phyloP scores from a whole-genome alignment of 2,329 filamentous ascomycete species.

The Paraphoma sp. region DNA sequence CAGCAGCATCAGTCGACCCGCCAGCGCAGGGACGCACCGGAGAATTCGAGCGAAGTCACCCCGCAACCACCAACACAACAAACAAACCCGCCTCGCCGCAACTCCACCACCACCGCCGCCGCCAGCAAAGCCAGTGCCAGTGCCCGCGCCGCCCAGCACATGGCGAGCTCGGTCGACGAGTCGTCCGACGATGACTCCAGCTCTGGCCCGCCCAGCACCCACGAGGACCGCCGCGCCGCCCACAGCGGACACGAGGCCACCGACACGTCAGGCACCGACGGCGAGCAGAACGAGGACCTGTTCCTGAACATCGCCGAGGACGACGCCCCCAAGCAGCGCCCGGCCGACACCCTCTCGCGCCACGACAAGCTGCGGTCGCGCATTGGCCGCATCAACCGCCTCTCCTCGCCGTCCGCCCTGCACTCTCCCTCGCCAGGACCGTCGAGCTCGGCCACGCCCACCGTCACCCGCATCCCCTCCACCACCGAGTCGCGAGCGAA shows the following conservation, averaged over 20 bases:
- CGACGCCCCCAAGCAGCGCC: conserved; percentile 33
- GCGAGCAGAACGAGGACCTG: conserved; percentile 47
- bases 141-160: conserved; percentile 26
- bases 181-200: conserved; percentile 43
- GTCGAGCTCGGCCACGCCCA: conserved; percentile 32
- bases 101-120: conserved; percentile 25
- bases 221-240: conserved; percentile 12
- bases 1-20: conserved; percentile 5
- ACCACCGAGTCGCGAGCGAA: conserved; percentile 33
- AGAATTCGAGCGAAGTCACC: conserved; percentile 21
- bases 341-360: conserved; percentile 33
- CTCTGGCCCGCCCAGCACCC: conserved; percentile 29
- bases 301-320: conserved; percentile 53
- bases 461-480: conserved; percentile 35
- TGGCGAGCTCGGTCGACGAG: conserved; percentile 39
- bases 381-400: conserved; percentile 44
- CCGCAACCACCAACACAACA: conserved; percentile 18
- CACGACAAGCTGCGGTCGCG: conserved; percentile 45
- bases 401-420: conserved; percentile 42
- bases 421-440: conserved; percentile 34
- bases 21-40: conserved; percentile 23
- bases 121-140: not conserved
- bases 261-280: conserved; percentile 25
- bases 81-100: conserved; percentile 25
- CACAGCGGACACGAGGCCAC: conserved; percentile 23